Evolutionary conservation across 345 rosid genomes (phyloP).

Genomic region (Salix dunnii): DNA sequence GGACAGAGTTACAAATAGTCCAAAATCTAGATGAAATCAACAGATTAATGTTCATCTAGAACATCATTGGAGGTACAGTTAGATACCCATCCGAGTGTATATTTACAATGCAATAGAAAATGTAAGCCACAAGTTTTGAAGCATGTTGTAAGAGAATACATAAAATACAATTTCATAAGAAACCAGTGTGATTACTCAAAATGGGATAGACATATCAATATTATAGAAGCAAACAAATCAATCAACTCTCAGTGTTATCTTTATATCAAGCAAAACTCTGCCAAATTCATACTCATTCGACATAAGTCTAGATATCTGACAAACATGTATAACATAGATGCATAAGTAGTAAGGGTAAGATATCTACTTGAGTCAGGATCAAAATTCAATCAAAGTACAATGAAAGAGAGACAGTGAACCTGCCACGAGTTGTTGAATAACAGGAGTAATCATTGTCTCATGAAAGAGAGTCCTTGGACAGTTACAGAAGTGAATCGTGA

Average conservation of each 20-base stretch:
- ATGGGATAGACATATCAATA: not conserved
- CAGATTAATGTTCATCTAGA: not conserved
- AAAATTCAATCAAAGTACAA: not conserved
- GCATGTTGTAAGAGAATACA: not conserved
- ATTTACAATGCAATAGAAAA: not conserved
- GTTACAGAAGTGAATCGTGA: too few species aligned
- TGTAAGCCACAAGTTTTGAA: not conserved
- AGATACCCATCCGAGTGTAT: not conserved
- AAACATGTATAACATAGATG: not conserved
- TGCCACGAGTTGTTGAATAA: not conserved
- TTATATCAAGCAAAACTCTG: not conserved
- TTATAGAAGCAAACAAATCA: not conserved
- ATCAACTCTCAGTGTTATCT: not conserved
- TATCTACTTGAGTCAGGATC: not conserved
- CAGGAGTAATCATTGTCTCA: not conserved
- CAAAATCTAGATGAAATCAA: not conserved
- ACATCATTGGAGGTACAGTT: not conserved
- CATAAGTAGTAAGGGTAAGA: not conserved
- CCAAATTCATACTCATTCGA: not conserved
- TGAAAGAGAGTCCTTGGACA: too few species aligned
- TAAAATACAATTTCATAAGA: not conserved
- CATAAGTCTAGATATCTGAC: not conserved
- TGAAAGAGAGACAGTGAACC: not conserved
- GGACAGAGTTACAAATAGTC: not conserved
- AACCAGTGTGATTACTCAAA: not conserved